phyloP scores from a whole-genome alignment of 2,329 filamentous ascomycete species.

The Onygenales sp. region DNA sequence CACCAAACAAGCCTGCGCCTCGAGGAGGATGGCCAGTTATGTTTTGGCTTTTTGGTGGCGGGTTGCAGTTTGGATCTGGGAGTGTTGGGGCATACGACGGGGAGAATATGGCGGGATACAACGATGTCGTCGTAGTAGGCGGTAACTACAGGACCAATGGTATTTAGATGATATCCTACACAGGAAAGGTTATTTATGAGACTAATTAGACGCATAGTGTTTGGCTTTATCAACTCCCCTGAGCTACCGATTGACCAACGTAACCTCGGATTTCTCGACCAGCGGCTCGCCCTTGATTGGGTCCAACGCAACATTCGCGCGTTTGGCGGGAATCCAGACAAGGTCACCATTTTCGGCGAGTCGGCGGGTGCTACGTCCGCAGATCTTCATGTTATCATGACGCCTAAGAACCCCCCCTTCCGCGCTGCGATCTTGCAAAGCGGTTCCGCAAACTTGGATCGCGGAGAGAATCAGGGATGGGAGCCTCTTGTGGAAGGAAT shows the following conservation, averaged over 20 bases:
- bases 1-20: no score
- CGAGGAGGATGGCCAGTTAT: no score
- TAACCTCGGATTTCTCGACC: slow-evolving; percentile 52
- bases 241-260: slow-evolving; percentile 18
- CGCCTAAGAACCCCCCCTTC: neutral
- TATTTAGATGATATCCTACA: no score
- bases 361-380: slow-evolving; percentile 39
- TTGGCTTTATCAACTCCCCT: slow-evolving; percentile 1
- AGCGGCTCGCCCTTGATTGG: slow-evolving; percentile 50
- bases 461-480: neutral
- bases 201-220: neutral
- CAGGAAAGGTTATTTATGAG: no score
- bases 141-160: no score
- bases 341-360: slow-evolving; percentile 43
- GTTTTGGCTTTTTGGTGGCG: no score
- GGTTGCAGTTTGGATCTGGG: no score
- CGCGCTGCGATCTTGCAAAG: no score
- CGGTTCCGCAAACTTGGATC: no score
- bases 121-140: no score
- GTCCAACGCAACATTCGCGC: slow-evolving; percentile 43
- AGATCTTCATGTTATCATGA: neutral
- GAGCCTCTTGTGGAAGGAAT: neutral
- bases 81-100: no score
- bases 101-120: no score
- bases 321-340: slow-evolving; percentile 45